phyloP scores from a whole-genome alignment of 805 yeast species.

The Barnettozyma pratensis region DNA sequence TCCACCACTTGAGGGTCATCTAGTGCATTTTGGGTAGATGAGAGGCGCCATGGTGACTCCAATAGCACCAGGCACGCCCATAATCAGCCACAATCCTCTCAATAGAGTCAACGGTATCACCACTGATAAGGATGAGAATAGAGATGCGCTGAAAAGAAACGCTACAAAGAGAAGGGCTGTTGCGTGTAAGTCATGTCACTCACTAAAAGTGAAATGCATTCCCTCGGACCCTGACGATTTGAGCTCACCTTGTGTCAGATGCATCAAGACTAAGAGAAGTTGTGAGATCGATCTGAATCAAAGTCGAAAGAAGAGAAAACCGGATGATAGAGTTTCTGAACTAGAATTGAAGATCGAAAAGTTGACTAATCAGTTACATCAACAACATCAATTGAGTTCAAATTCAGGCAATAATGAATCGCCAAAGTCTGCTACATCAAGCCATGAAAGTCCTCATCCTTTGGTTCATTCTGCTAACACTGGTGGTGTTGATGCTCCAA shows the following conservation, averaged over 20 bases:
- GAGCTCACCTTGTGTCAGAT: constrained; percentile 66
- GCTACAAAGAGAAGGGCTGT: constrained; percentile 32
- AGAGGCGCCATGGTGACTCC: no score
- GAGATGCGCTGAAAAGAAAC: background rate
- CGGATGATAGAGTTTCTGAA: constrained; percentile 28
- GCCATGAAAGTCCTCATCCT: constrained; percentile 5
- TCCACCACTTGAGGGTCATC: no score
- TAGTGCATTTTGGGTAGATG: no score
- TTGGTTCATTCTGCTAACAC: constrained; percentile 1
- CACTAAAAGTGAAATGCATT: constrained; percentile 78
- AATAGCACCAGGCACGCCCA: no score
- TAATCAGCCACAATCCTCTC: no score
- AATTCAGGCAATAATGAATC: constrained; percentile 5
- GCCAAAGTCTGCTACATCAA: constrained; percentile 3
- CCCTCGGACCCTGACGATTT: constrained; percentile 59
- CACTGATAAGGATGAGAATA: background rate
- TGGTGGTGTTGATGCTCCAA: constrained; percentile 3
- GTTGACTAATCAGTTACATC: constrained; percentile 17
- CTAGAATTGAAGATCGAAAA: constrained; percentile 27
- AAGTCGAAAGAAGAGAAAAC: constrained; percentile 41
- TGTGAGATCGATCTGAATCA: constrained; percentile 69
- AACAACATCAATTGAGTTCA: constrained; percentile 2
- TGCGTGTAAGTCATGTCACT: constrained; percentile 73
- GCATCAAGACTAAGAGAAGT: constrained; percentile 53
- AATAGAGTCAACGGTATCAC: background rate